These are phyloP conservation scores for Lyophyllum semitale DNA, from an alignment of 768 basidiomycete species.

Conservation along the genomic window DNA sequence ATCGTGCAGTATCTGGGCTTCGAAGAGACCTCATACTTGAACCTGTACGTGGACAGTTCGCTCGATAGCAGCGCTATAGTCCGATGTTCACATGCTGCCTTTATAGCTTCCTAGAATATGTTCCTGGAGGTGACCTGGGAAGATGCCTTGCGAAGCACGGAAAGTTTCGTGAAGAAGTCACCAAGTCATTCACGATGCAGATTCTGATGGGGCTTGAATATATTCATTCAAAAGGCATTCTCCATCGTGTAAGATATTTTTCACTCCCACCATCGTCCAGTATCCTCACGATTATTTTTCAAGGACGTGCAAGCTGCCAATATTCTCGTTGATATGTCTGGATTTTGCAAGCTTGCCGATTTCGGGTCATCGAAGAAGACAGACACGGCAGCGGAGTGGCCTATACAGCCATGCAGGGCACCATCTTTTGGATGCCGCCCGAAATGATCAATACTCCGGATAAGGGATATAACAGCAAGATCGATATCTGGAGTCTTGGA, in stretches of 20 bases:
- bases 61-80: too few species aligned
- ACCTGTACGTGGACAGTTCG: slow-evolving; percentile 72
- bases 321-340: slow-evolving; percentile 90
- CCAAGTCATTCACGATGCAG: slow-evolving; percentile 90
- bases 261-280: background rate
- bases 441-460: slow-evolving; percentile 88
- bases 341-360: slow-evolving; percentile 96
- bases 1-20: slow-evolving; percentile 98
- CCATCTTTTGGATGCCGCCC: slow-evolving; percentile 99
- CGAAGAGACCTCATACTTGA: slow-evolving; percentile 84
- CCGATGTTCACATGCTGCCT: slow-evolving; percentile 4
- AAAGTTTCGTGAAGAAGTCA: slow-evolving; percentile 89
- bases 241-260: slow-evolving; percentile 71
- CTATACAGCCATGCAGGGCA: slow-evolving; percentile 94
- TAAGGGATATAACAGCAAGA: slow-evolving; percentile 93
- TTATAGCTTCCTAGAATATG: slow-evolving; percentile 97
- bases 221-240: slow-evolving; percentile 86
- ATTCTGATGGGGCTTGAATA: slow-evolving; percentile 92
- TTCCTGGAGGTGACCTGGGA: slow-evolving; percentile 95
- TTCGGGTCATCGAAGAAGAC: slow-evolving; percentile 97
- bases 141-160: slow-evolving; percentile 89
- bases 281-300: background rate
- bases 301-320: slow-evolving; percentile 98
- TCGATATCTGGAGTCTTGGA: slow-evolving; percentile 98
- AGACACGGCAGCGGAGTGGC: slow-evolving; percentile 79